A percentile compares a stretch with the other conserved stretches of the same genome.
Evolutionary conservation across 73 alveolate species (phyloP).

Genomic region (Tetrahymena borealis): DNA sequence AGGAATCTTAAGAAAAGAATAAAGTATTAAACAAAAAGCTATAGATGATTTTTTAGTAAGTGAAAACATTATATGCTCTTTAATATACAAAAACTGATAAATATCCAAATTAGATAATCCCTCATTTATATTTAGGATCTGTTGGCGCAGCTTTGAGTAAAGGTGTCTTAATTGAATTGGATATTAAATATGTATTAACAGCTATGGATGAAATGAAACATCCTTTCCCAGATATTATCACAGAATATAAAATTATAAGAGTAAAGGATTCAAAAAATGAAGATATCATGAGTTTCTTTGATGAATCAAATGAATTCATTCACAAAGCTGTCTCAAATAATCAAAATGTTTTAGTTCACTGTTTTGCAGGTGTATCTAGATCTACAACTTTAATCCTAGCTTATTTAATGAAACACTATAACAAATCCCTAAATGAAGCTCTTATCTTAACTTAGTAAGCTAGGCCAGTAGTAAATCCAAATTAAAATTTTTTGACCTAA

Average conservation of each 20-base stretch:
- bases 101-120: neutral
- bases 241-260: neutral
- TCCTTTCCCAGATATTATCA: neutral
- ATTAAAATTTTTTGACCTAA: neutral
- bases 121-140: neutral
- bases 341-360: neutral
- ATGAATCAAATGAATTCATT: neutral
- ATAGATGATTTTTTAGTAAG: neutral
- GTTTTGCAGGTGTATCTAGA: neutral
- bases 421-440: neutral
- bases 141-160: conserved; percentile 1
- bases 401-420: neutral
- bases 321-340: neutral
- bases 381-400: neutral
- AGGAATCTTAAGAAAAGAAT: neutral
- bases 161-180: neutral
- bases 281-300: neutral
- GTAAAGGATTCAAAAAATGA: neutral
- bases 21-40: neutral
- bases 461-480: neutral
- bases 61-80: neutral
- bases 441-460: neutral
- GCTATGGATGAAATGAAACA: neutral
- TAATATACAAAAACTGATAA: neutral
- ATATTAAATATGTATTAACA: neutral